Base-by-base conservation (phyloP, 2,329 filamentous ascomycete species). In the Neopestalotiopsis sp. region DNA sequence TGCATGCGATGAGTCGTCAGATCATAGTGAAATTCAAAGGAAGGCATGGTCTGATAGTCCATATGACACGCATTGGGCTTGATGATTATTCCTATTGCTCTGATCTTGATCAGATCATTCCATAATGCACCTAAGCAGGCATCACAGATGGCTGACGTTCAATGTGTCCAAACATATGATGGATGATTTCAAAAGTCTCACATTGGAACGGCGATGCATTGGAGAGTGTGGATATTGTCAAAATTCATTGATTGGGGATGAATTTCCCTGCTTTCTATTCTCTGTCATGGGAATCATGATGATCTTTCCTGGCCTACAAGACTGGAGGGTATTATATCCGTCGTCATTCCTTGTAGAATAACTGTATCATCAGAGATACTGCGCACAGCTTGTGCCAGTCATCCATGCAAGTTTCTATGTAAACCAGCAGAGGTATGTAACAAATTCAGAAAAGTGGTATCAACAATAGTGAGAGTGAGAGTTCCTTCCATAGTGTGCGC, bases 381-480 rank as follows among this genome's bases (percentile, higher is more conserved):
- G 57, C 57, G 45, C 45, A n/a, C 45, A 53, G n/a, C 45, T n/a
- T 53, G 45, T 53, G 45, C 45, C 45, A 53, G 45, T 20, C 30
- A 28, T 57, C 32, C 34, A 38, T 66, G 45, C 12, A 57, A n/a
- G n/a, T 66, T 14, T 65, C 62, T 65, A 65, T 65, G 61, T 28
- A 42, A 49, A 42, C n/a, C 6, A 42, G 40, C 13, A 64, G 40
- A 10, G 45, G 30, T 63, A 63, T 42, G 61, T 49, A 40, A 49
- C 40, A 28, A 49, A 64, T 28, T 38, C 30, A 58, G 32, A 57
- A 66, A 66, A 56, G 32, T 67, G 65, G 65, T 67, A 67, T 67
- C 65, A 67, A 66, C 64, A 56, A 67, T 38, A 49, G 61, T 45
- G 56, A 61, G 40, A 67, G 56, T 38, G 65, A 67, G 56, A 57